Base-by-base conservation (phyloP, 2,329 filamentous ascomycete genomes). In the Lecanicillium sp. region DNA sequence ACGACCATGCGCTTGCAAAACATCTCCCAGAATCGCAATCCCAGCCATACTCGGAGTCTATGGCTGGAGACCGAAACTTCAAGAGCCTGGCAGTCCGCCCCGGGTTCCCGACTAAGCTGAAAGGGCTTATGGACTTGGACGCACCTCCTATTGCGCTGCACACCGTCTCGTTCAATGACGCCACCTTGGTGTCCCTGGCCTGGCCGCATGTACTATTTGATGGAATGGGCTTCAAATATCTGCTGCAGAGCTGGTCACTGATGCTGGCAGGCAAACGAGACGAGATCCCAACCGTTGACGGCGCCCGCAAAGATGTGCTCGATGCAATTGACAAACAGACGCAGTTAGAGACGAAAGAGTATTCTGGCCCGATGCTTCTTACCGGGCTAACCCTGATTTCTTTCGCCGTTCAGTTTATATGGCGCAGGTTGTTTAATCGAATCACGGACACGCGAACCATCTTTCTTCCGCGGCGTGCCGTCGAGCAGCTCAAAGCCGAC, bases 171-270 rank as follows among this genome's bases (percentile, higher is more conserved):
- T 77, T 78, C 55, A 57, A 54, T 5, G 69, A 78, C 48, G 67
- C 70, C 0, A 78, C 74, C 0, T 56, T 77, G 0, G 60, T 78
- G 3, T 62, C 63, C 1, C 51, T 77, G 1, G 60, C 60, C 4
- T 74, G 65, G 59, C 65, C 69, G 8, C 75, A 78, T 55, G 68
- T 66, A 0, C 54, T 74, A 3, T 64, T 68, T 41, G 74, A 77
- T 52, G 70, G 62, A 2, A 63, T 71, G 51, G 73, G 69, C 3
- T 61, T 61, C 27, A 54, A 57, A 5, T 64, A 61, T 2, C 58
- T 78, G 8, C 52, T 77, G 2, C 54, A 63, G 1, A 67, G 62
- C 10, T 78, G 74, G 74, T 63, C 60, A 1, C 57, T 64, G 1
- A 64, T 72, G 2, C 56, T 78, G 2, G 61, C 63, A 7, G 72